phyloP scores from a whole-genome alignment of 2,329 filamentous ascomycete species.

The Aspergillus ibericus region DNA sequence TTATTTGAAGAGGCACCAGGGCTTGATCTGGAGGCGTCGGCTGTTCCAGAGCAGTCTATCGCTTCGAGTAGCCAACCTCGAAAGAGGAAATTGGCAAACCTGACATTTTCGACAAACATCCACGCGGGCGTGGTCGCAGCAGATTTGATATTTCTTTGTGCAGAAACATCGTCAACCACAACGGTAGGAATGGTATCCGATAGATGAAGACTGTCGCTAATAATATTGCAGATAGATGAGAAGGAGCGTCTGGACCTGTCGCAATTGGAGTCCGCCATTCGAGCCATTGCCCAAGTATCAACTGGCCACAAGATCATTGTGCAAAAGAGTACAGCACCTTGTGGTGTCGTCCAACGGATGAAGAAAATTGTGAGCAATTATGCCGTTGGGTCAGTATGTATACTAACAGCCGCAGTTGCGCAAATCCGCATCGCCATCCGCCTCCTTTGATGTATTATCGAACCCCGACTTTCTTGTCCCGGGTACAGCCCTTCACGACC shows the following conservation, averaged over 20 bases:
- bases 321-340: constrained; percentile 19
- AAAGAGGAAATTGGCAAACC: constrained; percentile 14
- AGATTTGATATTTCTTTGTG: constrained; percentile 21
- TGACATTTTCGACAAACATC: constrained; percentile 22
- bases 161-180: constrained; percentile 2
- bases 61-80: not conserved
- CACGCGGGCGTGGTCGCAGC: constrained; percentile 17
- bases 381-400: too few species aligned
- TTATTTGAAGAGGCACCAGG: constrained; percentile 17
- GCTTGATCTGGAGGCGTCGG: not conserved
- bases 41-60: not conserved
- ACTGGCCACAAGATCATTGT: constrained; percentile 23
- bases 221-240: not conserved
- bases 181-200: not conserved
- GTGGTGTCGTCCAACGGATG: constrained; percentile 17
- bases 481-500: constrained; percentile 14
- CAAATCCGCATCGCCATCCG: constrained; percentile 14
- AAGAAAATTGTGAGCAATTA: constrained; percentile 13
- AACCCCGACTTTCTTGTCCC: constrained; percentile 22
- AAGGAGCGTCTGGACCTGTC: constrained; percentile 3
- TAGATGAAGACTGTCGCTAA: not conserved
- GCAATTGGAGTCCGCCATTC: constrained; percentile 10
- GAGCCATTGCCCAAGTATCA: constrained; percentile 18
- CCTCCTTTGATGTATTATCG: constrained; percentile 22
- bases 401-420: constrained; percentile 10